These are phyloP conservation scores for Debaryomyces sp. DNA, from an alignment of 1,139 yeast species.

Conservation along the genomic window DNA sequence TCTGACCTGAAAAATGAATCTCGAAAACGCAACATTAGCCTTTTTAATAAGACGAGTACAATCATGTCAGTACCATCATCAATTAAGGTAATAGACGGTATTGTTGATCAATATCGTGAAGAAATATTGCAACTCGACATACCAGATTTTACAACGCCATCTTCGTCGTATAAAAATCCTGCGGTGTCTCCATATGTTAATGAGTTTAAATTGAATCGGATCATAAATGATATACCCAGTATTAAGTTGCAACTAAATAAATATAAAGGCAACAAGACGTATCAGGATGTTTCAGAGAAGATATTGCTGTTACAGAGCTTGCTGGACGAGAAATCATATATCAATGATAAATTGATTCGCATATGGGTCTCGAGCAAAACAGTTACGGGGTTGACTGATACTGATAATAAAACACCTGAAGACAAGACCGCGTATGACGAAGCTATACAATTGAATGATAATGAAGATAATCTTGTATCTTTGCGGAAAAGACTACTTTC, in stretches of 20 bases:
- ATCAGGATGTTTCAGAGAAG: conserved; percentile 11
- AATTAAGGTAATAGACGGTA: conserved; percentile 12
- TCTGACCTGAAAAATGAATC: neutral
- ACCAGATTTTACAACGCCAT: conserved; percentile 5
- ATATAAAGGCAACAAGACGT: conserved; percentile 16
- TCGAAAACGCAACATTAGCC: neutral
- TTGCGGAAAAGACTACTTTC: conserved; percentile 32
- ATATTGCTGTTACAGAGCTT: conserved; percentile 17
- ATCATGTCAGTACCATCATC: conserved; percentile 7
- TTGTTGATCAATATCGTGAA: conserved; percentile 17
- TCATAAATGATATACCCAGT: conserved; percentile 15
- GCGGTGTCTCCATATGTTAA: conserved; percentile 26
- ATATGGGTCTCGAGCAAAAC: conserved; percentile 13
- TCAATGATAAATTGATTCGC: conserved; percentile 21
- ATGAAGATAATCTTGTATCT: conserved; percentile 23
- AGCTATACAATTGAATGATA: conserved; percentile 10
- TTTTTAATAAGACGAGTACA: neutral
- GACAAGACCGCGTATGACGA: neutral
- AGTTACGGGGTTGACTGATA: neutral
- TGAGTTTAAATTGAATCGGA: conserved; percentile 22
- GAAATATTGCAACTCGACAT: conserved; percentile 19
- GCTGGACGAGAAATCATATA: conserved; percentile 28
- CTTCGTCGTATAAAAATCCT: conserved; percentile 2
- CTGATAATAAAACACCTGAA: conserved; percentile 6
- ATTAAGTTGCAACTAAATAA: conserved; percentile 10